Evolutionary conservation across 768 basidiomycete species (phyloP).

Genomic region (Clathrus columnatus): DNA sequence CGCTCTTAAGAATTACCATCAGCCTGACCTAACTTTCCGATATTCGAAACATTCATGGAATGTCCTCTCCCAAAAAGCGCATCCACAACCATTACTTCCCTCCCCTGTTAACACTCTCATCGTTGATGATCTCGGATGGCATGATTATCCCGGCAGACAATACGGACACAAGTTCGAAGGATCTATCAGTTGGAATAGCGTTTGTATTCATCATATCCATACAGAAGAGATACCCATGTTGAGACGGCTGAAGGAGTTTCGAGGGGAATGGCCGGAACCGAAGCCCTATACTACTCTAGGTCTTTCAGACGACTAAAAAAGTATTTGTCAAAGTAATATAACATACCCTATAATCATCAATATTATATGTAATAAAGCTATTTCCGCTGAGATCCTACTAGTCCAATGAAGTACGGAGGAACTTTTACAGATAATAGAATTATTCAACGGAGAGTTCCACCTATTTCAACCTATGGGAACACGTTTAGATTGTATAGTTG

Average conservation of each 20-base stretch:
- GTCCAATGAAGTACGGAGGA: too few relatives aligned
- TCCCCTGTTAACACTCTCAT: background rate
- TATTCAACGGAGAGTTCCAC: too few relatives aligned
- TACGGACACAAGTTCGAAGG: background rate
- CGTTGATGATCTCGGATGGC: background rate
- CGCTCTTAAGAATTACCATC: background rate
- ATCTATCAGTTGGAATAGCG: background rate
- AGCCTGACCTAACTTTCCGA: background rate
- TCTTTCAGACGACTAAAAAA: too few relatives aligned
- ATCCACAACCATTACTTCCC: background rate
- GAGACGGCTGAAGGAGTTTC: background rate
- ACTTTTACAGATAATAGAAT: too few relatives aligned
- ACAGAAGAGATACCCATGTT: background rate
- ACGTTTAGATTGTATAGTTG: too few relatives aligned
- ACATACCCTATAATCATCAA: too few relatives aligned
- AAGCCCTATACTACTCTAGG: too few relatives aligned
- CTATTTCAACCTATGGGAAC: too few relatives aligned
- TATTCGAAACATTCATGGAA: background rate
- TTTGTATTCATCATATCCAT: conserved; percentile 1
- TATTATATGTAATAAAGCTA: too few relatives aligned
- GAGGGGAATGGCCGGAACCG: background rate
- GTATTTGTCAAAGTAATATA: too few relatives aligned
- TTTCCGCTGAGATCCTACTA: too few relatives aligned
- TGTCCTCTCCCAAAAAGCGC: background rate
- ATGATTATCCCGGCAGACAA: background rate